Base-by-base conservation (phyloP, 352 stramenopile genomes). In the Phytophthora pseudosyringae region DNA sequence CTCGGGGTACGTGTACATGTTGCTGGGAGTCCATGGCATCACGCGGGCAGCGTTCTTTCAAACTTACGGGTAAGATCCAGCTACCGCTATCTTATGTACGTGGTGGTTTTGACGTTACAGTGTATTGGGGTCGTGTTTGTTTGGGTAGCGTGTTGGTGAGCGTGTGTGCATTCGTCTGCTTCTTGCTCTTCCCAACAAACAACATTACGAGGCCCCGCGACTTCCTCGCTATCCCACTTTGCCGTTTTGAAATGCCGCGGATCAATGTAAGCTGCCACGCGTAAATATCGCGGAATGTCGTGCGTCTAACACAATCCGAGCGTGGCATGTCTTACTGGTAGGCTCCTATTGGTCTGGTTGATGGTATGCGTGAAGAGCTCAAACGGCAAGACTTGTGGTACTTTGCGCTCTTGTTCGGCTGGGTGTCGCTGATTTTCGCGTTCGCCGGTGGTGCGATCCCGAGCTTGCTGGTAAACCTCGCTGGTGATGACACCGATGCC, bases 1-100 rank as follows among this genome's bases (percentile, higher is more conserved):
- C 25, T 94, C 84, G 4, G 84, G 86, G 2, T 94, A 93, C 51
- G 60, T 94, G n/a, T 94, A 92, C 61, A 93, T 94, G 86, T 56
- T 90, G 15, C 74, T 94, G 31, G 64, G 64, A n/a, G 29, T 70
- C 3, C 73, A 89, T 59, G 71, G 69, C 7, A 62, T 91, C 38
- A 77, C 73, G 7, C 79, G 83, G 1, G 29, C 41, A 12, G 45
- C 41, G 1, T 93, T 94, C 64, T 94, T 94, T 36, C 62, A 58
- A 4, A 40, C 57, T 3, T 93, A 92, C 52, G 76, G 81, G 86
- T 94, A 81, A 41, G 64, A 40, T 0, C 7, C 7, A 18, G 15
- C 3, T 54, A 3, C 11, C 35, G 11, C 36, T 45, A 10, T 49
- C 26, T 35, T 15, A 33, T 56, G 10, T 31, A 12, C n/a, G 28